Conservation (phyloP, 805 yeast genomes). For the Kluyveromyces dobzhanskii region DNA sequence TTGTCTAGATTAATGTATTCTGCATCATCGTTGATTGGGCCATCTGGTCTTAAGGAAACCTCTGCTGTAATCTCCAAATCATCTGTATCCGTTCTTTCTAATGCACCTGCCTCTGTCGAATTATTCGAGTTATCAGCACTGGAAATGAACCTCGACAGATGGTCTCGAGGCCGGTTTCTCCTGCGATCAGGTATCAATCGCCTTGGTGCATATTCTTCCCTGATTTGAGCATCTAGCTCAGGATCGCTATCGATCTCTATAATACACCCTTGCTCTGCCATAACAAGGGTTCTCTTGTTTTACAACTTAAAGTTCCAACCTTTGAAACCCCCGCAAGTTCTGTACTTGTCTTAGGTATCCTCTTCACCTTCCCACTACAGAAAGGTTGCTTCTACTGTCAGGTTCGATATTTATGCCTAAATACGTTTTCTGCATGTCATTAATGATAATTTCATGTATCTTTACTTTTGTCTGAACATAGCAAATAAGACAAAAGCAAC, state of each 20-base stretch:
- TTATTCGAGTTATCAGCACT: neutral
- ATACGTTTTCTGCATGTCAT: too few relatives aligned
- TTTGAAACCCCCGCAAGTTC: too few relatives aligned
- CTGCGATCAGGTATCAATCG: conserved; percentile 12
- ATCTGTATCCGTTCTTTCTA: conserved; percentile 8
- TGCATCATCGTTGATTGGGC: conserved; percentile 20
- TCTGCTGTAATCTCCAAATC: conserved; percentile 17
- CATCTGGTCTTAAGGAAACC: conserved; percentile 10
- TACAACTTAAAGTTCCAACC: neutral
- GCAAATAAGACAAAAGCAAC: too few relatives aligned
- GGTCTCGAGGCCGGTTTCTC: conserved; percentile 13
- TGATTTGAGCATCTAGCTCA: conserved; percentile 18
- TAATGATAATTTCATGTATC: too few relatives aligned
- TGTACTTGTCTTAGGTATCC: too few relatives aligned
- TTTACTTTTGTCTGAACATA: too few relatives aligned
- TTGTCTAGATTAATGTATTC: conserved; percentile 22
- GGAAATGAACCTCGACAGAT: conserved; percentile 12
- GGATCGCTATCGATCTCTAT: conserved; percentile 25
- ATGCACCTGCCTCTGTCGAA: neutral
- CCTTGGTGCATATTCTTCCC: conserved; percentile 9
- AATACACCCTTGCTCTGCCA: conserved; percentile 6
- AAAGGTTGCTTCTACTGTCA: too few relatives aligned
- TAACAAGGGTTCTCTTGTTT: neutral
- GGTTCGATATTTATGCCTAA: too few relatives aligned
- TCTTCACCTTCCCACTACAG: too few relatives aligned